Evolutionary conservation across 164 flowering plant genomes (phyloP).

Genomic region (Berberis thunbergii): DNA sequence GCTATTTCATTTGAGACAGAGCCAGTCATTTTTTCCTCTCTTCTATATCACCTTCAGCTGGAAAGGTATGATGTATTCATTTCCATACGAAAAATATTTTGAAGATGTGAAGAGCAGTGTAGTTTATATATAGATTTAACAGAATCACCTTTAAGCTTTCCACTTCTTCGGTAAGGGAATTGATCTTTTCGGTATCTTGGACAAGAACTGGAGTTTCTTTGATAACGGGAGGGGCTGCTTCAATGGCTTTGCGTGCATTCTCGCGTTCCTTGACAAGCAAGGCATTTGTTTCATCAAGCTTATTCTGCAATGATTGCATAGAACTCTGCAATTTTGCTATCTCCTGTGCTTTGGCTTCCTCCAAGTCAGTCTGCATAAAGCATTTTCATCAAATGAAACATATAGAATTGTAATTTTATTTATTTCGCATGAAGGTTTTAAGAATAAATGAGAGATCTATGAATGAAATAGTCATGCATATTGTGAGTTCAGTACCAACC

Average conservation of each 20-base stretch:
- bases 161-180: slow-evolving; percentile 46
- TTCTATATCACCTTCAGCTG: too few relatives aligned
- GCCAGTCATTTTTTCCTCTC: too few relatives aligned
- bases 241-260: slow-evolving; percentile 41
- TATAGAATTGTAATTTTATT: too few relatives aligned
- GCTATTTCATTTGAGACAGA: too few relatives aligned
- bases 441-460: too few relatives aligned
- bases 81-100: background rate
- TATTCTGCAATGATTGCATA: slow-evolving; percentile 34
- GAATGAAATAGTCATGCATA: too few relatives aligned
- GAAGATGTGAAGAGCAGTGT: background rate
- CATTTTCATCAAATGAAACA: too few relatives aligned
- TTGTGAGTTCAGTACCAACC: too few relatives aligned
- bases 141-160: slow-evolving; percentile 60
- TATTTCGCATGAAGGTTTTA: too few relatives aligned
- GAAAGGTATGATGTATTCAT: background rate
- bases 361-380: slow-evolving; percentile 47
- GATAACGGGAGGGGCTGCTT: slow-evolving; percentile 41
- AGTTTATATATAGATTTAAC: background rate
- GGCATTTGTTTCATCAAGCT: slow-evolving; percentile 45
- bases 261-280: slow-evolving; percentile 44
- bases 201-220: slow-evolving; percentile 39
- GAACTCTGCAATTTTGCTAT: slow-evolving; percentile 36
- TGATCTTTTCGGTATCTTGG: slow-evolving; percentile 48
- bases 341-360: slow-evolving; percentile 61